These are phyloP conservation scores for Lipomyces sp. DNA, from an alignment of 805 yeast genomes.

Conservation along the genomic window DNA sequence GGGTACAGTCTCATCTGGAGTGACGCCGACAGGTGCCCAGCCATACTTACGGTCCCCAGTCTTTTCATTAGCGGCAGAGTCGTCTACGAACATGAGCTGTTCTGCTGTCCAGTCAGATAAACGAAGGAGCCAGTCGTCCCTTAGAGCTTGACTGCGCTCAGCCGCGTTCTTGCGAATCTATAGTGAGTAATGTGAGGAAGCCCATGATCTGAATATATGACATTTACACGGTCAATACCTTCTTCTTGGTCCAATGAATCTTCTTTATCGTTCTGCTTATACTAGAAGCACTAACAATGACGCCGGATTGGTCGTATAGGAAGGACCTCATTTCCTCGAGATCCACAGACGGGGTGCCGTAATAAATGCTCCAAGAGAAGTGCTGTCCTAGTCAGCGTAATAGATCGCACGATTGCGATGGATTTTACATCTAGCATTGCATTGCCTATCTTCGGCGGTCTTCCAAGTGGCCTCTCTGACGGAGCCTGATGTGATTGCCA, in stretches of 20 bases:
- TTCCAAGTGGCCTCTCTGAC: conserved; percentile 1
- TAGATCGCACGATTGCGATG: background rate
- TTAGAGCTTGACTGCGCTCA: conserved; percentile 6
- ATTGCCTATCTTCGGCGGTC: conserved; percentile 6
- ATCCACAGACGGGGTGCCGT: background rate
- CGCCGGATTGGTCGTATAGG: background rate
- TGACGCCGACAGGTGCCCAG: conserved; percentile 4
- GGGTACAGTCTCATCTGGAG: conserved; percentile 4
- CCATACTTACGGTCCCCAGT: background rate
- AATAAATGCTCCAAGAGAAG: background rate
- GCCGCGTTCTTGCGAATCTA: background rate
- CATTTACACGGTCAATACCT: background rate
- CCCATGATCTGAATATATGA: background rate
- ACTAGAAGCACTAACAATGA: background rate
- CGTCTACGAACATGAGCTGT: conserved; percentile 1
- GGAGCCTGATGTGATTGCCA: conserved; percentile 1
- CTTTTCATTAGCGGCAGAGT: conserved; percentile 1
- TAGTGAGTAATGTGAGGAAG: too few species aligned
- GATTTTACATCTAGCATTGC: background rate
- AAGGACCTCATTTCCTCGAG: conserved; percentile 7
- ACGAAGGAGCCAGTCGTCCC: conserved; percentile 6
- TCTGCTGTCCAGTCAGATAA: conserved; percentile 1
- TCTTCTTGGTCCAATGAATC: background rate
- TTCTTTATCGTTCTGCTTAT: conserved; percentile 3
- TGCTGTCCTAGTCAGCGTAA: conserved; percentile 2